Conservation (phyloP, 352 stramenopile species). For the Lagenidium giganteum region DNA sequence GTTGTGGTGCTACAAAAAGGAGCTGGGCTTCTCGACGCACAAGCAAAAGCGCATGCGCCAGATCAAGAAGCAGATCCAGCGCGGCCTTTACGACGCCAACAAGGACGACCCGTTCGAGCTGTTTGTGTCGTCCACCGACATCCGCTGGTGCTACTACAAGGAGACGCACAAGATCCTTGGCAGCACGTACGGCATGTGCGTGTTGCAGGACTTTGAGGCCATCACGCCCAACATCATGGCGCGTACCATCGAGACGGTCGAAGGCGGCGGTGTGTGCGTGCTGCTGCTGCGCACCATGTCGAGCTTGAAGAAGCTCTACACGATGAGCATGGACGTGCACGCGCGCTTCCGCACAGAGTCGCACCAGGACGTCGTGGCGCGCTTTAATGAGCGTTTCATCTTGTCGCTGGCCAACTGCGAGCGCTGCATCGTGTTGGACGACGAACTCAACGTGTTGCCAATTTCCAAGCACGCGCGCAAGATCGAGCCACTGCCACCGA, state of each 20-base stretch:
- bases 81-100: constrained; percentile 89
- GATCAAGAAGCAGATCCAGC: constrained; percentile 94
- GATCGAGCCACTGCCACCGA: constrained; percentile 78
- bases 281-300: constrained; percentile 98
- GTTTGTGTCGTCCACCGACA: constrained; percentile 98
- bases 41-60: constrained; percentile 92
- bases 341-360: constrained; percentile 89
- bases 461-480: constrained; percentile 91
- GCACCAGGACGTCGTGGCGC: constrained; percentile 93
- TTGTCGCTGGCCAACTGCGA: constrained; percentile 93
- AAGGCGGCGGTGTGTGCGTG: constrained; percentile 96
- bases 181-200: constrained; percentile 97
- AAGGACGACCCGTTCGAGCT: constrained; percentile 98
- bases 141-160: constrained; percentile 99
- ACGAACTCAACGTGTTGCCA: constrained; percentile 99
- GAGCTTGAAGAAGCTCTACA: constrained; percentile 98
- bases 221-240: constrained; percentile 99
- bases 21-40: constrained; percentile 99
- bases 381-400: constrained; percentile 99
- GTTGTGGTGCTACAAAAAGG: constrained; percentile 99
- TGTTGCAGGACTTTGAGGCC: constrained; percentile 99
- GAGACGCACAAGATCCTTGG: constrained; percentile 99
- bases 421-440: constrained; percentile 97
- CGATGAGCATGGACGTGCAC: constrained; percentile 97
- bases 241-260: constrained; percentile 98